Base-by-base conservation (phyloP, 2,329 filamentous ascomycete genomes). In the Orbilia quercus region DNA sequence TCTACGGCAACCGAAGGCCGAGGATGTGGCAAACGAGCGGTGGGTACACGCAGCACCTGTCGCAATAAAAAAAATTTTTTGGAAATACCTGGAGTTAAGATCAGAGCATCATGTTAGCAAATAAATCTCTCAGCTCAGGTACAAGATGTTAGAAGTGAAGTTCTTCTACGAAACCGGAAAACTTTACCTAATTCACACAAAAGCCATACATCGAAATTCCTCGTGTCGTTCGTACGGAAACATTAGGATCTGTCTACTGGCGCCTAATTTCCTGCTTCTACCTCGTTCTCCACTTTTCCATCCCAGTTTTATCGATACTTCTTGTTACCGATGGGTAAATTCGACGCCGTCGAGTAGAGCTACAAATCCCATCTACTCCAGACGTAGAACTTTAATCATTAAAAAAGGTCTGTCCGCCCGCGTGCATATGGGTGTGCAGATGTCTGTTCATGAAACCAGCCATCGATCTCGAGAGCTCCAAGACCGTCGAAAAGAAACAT, bases 131-230 rank as follows among this genome's bases (percentile, higher is more conserved):
- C 64, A 44, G 59, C 54, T 69, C 64, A 69, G 64, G 64, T 69
- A 69, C 64, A 62, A 45, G 50, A 53, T 23, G 11, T 40, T 22
- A 23, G 16, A 55, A 53, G 59, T 16, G 38, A 22, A 36, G 11
- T 45, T 23, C 34, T 53, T 38, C 20, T 44, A 53, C 45, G 64
- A 44, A 34, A 44, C 58, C 67, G 59, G 67, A 57, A 65, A 54
- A 40, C 53, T 65, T 65, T 65, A 65, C 59, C 67, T 72, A 72
- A 65, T 72, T 53, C 34, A 59, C 59, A 72, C 67, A 54, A 57
- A 64, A 34, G 51, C 55, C 50, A 48, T 48, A 25, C 47, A 31
- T 20, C 40, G 53, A 11, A 50, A 23, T 23, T 42, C 44, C 53
- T 28, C 45, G 65, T 22, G 66, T 58, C 66, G 51, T 64, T 63